A percentile compares a stretch with the other conserved stretches of the same genome.
phyloP scores from a whole-genome alignment of 2,329 filamentous ascomycete genomes.

The Microcera coccophila region DNA sequence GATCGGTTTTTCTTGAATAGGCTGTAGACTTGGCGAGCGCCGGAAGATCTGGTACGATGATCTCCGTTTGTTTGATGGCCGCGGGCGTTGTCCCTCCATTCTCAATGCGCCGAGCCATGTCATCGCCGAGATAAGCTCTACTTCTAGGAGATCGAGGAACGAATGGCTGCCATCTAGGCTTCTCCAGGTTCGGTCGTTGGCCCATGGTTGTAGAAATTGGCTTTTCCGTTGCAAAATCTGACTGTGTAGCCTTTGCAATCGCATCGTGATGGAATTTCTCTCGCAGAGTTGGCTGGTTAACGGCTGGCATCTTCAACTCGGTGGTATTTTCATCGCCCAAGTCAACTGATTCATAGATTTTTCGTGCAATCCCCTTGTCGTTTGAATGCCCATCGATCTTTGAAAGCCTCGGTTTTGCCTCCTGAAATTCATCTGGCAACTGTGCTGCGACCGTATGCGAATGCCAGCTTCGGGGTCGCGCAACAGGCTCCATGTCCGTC shows the following conservation, averaged over 20 bases:
- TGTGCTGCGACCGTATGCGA: conserved; percentile 17
- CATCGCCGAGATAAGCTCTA: conserved; percentile 35
- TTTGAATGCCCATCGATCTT: conserved; percentile 4
- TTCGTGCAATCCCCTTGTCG: conserved; percentile 13
- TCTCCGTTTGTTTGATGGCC: conserved; percentile 21
- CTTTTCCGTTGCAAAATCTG: conserved; percentile 12
- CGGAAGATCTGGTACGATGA: conserved; percentile 27
- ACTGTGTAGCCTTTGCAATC: conserved; percentile 10
- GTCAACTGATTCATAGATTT: conserved; percentile 28
- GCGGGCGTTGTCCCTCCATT: conserved; percentile 24
- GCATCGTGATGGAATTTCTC: conserved; percentile 35
- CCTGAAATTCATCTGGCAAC: conserved; percentile 9
- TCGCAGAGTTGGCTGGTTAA: conserved; percentile 28
- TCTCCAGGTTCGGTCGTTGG: conserved; percentile 28
- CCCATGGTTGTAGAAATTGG: conserved; percentile 14
- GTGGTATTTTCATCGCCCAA: conserved; percentile 12
- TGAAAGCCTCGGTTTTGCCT: not conserved
- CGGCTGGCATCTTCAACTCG: conserved; percentile 15
- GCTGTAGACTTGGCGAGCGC: conserved; percentile 22
- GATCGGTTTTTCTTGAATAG: conserved; percentile 13
- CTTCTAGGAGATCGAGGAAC: conserved; percentile 40
- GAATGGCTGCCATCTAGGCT: conserved; percentile 40
- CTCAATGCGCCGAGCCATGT: conserved; percentile 29
- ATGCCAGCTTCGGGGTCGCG: conserved; percentile 31
- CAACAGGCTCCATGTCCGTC: conserved; percentile 12